Base-by-base conservation (phyloP, 1,139 yeast genomes). In the Sugiyamaella xylanicola region DNA sequence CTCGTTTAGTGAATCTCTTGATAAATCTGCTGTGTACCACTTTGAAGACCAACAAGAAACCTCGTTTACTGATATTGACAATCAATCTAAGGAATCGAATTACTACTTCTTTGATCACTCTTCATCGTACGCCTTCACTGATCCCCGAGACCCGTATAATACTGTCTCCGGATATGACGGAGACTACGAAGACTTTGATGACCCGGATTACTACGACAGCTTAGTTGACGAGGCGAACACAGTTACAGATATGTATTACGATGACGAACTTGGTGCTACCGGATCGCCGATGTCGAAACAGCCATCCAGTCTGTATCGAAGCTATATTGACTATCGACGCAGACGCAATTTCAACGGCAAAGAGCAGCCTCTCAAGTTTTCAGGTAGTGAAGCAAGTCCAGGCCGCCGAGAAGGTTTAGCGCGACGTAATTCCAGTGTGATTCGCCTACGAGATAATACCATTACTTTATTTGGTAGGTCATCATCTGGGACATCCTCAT, bases 181-280 rank as follows among this genome's bases (percentile, higher is more conserved):
- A 17, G 51, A 45, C 41, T 55, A 58, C 46, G 61, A 51, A 16
- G 56, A 55, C 15, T 59, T 56, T 21, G 66, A 60, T 36, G 56
- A 48, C 16, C 36, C 41, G 4, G 43, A 36, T 37, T 47, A 48
- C 41, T 61, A 61, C 56, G 66, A 64, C 42, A 59, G 53, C 22
- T 53, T 68, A 20, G 51, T 68, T 11, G 69, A 67, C 37, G 72
- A 68, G 47, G 70, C 62, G 27, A 68, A 68, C 47, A 60, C 63
- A 7, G 59, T 67, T 1, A 62, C 68, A 1, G 61, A 55, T 39
- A 65, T 56, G 27, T 57, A 57, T 36, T 59, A 65, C 36, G 60
- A 62, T 45, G 62, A 56, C 11, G 51, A 51, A 8, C 32, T 36
- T 4, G 43, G 48, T 1, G 50, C 50, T 15, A 20, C 36, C 8